Evolutionary conservation across 768 basidiomycete species (phyloP).

Genomic region (Trametes cubensis): DNA sequence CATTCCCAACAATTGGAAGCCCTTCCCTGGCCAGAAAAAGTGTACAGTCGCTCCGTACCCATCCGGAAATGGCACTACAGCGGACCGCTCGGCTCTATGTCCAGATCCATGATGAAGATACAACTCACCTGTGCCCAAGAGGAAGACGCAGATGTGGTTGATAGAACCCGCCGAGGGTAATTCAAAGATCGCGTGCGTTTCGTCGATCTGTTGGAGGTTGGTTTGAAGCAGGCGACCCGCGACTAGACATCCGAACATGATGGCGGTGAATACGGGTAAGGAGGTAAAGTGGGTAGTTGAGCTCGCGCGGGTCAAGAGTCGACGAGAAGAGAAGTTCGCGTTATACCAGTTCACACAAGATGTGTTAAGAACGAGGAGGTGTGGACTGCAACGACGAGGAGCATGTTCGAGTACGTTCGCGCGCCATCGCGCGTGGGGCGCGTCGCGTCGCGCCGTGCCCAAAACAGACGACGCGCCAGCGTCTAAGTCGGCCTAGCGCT

Average conservation of each 20-base stretch:
- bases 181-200: conserved; percentile 81
- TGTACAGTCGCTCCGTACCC: conserved; percentile 86
- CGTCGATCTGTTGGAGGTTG: conserved; percentile 78
- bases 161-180: conserved; percentile 70
- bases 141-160: conserved; percentile 85
- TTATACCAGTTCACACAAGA: background rate
- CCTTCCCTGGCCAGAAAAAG: conserved; percentile 84
- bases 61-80: conserved; percentile 74
- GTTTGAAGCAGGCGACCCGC: conserved; percentile 81
- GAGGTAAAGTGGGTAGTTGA: background rate
- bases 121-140: conserved; percentile 71
- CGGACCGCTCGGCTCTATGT: background rate
- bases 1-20: conserved; percentile 87
- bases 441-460: background rate
- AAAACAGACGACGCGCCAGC: background rate
- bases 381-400: conserved; percentile 1
- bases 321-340: background rate
- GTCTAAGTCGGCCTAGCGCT: background rate
- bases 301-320: background rate
- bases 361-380: background rate
- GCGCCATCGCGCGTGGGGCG: background rate
- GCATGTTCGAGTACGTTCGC: conserved; percentile 21
- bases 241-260: conserved; percentile 83
- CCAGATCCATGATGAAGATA: background rate
- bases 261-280: background rate